Evolutionary conservation across 495 filamentous ascomycete species (phyloP).

Genomic region (Aspergillus heteromorphus): DNA sequence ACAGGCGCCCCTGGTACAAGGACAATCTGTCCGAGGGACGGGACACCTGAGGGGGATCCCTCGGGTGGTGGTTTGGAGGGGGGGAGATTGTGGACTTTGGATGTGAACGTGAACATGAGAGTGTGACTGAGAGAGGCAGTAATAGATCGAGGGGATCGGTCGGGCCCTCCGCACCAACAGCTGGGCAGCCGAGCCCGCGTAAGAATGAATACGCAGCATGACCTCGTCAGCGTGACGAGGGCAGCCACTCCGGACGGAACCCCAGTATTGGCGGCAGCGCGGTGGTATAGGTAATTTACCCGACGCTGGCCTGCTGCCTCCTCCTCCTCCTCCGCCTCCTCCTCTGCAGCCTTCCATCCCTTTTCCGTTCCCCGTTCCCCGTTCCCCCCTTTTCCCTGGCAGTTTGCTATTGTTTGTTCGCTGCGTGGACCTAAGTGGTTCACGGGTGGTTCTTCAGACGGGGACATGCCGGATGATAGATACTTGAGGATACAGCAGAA

Average conservation of each 20-base stretch:
- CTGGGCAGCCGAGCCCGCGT: constrained; percentile 2
- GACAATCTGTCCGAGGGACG: no score
- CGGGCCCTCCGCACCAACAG: neutral
- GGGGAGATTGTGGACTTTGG: neutral
- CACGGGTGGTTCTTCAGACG: no score
- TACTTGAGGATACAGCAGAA: no score
- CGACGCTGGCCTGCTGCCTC: neutral
- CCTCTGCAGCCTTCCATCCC: constrained; percentile 4
- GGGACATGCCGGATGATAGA: no score
- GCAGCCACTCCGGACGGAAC: neutral
- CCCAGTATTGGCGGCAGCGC: neutral
- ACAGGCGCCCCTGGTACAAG: neutral
- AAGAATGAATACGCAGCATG: neutral
- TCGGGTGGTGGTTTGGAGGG: no score
- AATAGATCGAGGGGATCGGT: neutral
- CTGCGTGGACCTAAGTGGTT: no score
- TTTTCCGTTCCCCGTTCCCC: constrained; percentile 22
- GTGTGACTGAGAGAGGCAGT: no score
- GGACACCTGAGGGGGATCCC: no score
- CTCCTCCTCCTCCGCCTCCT: neutral
- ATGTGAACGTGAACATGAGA: neutral
- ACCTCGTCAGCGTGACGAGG: neutral
- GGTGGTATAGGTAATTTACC: constrained; percentile 5
- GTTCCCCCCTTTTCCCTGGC: no score
- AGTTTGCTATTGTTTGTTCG: no score